These are phyloP conservation scores for Saururus chinensis DNA, from an alignment of 164 flowering plant genomes.

Conservation along the genomic window DNA sequence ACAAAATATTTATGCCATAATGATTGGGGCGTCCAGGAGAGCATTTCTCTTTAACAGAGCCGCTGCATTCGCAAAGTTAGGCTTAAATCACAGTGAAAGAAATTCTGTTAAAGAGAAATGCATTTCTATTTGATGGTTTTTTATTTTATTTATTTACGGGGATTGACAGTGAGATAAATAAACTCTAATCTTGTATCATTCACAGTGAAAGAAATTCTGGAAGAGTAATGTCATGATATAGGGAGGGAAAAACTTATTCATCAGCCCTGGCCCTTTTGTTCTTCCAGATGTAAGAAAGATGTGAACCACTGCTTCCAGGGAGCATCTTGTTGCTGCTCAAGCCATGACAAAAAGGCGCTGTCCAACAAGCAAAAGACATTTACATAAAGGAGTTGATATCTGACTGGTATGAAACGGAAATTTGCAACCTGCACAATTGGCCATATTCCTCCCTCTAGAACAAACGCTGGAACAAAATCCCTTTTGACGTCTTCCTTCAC, in stretches of 20 bases:
- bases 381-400: slow-evolving; percentile 84
- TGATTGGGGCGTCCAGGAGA: too few species aligned
- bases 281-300: slow-evolving; percentile 23
- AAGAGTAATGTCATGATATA: not conserved
- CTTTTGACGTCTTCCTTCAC: slow-evolving; percentile 84
- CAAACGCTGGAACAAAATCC: slow-evolving; percentile 71
- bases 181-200: not conserved
- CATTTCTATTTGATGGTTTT: too few species aligned
- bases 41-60: too few species aligned
- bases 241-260: not conserved
- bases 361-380: slow-evolving; percentile 81
- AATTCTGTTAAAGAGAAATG: too few species aligned
- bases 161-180: not conserved
- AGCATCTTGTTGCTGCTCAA: slow-evolving; percentile 77
- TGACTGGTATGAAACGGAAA: slow-evolving; percentile 70
- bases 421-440: slow-evolving; percentile 72
- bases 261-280: slow-evolving; percentile 21
- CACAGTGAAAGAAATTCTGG: not conserved
- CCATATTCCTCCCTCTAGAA: slow-evolving; percentile 77
- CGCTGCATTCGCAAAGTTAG: too few species aligned
- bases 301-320: slow-evolving; percentile 39
- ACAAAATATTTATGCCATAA: too few species aligned
- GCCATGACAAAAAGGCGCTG: slow-evolving; percentile 71
- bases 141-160: not conserved
- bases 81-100: too few species aligned